phyloP scores from a whole-genome alignment of 2,329 filamentous ascomycete genomes.

The Didymella segeticola region DNA sequence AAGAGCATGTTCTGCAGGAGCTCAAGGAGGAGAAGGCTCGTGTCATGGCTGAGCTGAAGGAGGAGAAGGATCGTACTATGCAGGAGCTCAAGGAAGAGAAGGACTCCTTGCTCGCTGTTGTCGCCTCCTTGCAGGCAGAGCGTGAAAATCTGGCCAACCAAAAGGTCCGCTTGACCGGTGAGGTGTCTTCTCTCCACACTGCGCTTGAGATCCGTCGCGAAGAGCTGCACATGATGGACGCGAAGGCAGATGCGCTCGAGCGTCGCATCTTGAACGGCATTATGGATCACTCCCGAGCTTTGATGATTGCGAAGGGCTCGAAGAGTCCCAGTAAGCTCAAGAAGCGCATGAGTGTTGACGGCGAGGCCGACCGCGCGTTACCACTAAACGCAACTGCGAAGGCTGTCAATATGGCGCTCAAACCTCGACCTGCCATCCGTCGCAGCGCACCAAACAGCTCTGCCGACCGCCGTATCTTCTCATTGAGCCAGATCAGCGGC shows the following conservation, averaged over 20 bases:
- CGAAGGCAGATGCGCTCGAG: constrained; percentile 85
- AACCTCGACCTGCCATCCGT: constrained; percentile 50
- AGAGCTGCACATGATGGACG: constrained; percentile 89
- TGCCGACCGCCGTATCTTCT: constrained; percentile 77
- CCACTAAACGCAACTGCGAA: constrained; percentile 46
- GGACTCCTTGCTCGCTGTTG: constrained; percentile 57
- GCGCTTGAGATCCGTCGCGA: constrained; percentile 87
- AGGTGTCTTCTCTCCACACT: constrained; percentile 90
- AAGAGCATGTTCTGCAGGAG: constrained; percentile 48
- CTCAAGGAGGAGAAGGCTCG: constrained; percentile 52
- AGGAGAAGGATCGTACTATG: constrained; percentile 45
- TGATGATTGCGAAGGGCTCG: constrained; percentile 75
- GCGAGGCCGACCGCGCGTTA: constrained; percentile 41
- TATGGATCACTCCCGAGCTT: constrained; percentile 90
- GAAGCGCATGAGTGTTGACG: constrained; percentile 44
- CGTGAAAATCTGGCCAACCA: constrained; percentile 78
- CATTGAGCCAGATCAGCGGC: constrained; percentile 85
- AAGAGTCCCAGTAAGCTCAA: constrained; percentile 47
- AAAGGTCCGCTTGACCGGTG: constrained; percentile 80
- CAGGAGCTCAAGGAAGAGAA: constrained; percentile 51
- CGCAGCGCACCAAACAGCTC: constrained; percentile 48
- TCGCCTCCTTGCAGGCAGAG: constrained; percentile 68
- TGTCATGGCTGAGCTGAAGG: constrained; percentile 42
- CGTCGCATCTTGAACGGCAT: constrained; percentile 93
- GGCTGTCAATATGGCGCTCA: constrained; percentile 58